A percentile compares a stretch with the other conserved stretches of the same genome.
These are phyloP conservation scores for Trichoderma asperelloides DNA, from an alignment of 495 filamentous ascomycete genomes.

Conservation along the genomic window DNA sequence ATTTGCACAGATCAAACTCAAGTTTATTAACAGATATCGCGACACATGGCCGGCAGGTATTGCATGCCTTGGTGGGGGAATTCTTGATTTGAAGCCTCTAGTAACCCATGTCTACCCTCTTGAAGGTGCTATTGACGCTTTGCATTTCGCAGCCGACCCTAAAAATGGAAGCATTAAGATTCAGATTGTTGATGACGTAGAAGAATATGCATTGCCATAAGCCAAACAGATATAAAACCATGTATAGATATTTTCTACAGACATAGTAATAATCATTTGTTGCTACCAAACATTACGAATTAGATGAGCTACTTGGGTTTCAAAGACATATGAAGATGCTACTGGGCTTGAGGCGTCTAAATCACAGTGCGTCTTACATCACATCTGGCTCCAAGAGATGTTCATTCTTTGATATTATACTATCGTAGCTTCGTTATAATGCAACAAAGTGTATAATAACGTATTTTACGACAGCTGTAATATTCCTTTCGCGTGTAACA, in stretches of 20 bases:
- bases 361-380: too few species aligned
- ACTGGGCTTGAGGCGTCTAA: too few species aligned
- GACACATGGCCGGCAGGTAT: constrained; percentile 56
- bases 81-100: constrained; percentile 44
- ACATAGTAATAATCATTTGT: too few species aligned
- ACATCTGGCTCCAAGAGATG: too few species aligned
- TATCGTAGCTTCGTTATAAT: too few species aligned
- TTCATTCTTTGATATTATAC: too few species aligned
- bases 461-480: too few species aligned
- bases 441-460: too few species aligned
- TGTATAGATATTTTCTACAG: not conserved
- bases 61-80: constrained; percentile 33
- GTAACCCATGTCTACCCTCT: constrained; percentile 46
- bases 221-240: not conserved
- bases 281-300: too few species aligned
- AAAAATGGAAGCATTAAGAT: constrained; percentile 49
- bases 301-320: too few species aligned
- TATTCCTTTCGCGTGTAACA: too few species aligned
- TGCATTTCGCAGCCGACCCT: constrained; percentile 41
- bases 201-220: constrained; percentile 9
- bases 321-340: too few species aligned
- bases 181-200: constrained; percentile 46
- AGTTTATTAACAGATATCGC: constrained; percentile 55
- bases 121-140: constrained; percentile 46
- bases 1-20: constrained; percentile 43